Evolutionary conservation across 306 rosid genomes (phyloP).

Genomic region (Adenanthera pavonina): DNA sequence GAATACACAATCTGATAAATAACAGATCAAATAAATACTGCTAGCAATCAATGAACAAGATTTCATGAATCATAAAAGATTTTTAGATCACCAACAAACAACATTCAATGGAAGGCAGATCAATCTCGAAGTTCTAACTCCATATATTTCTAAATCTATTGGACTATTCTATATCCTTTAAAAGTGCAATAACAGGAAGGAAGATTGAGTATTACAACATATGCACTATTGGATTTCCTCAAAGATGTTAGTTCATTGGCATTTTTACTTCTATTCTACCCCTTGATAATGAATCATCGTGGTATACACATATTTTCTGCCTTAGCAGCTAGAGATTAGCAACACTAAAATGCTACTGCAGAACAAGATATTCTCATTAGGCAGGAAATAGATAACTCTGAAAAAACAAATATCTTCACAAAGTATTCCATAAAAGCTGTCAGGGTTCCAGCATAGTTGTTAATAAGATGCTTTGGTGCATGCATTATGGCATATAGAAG

Average conservation of each 20-base stretch:
- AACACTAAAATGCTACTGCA: neutral
- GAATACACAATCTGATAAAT: neutral
- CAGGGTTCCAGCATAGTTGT: neutral
- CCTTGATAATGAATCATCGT: conserved; percentile 2
- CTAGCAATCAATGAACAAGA: neutral
- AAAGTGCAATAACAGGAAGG: neutral
- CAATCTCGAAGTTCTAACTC: neutral
- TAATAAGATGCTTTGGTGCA: neutral
- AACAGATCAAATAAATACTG: neutral
- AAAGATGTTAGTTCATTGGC: conserved; percentile 14
- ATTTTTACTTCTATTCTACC: conserved; percentile 6
- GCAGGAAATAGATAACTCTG: neutral
- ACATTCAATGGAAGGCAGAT: conserved; percentile 10
- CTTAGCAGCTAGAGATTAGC: neutral
- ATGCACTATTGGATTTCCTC: neutral
- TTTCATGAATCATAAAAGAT: neutral
- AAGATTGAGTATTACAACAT: neutral
- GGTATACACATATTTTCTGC: neutral
- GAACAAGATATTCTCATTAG: neutral
- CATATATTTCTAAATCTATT: conserved; percentile 4
- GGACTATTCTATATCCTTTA: neutral
- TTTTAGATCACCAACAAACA: conserved; percentile 5
- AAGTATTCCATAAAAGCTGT: neutral
- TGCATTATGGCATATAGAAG: neutral
- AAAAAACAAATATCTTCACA: neutral